Conservation (phyloP, 1,284 basidiomycete genomes). For the Irpex sp. region DNA sequence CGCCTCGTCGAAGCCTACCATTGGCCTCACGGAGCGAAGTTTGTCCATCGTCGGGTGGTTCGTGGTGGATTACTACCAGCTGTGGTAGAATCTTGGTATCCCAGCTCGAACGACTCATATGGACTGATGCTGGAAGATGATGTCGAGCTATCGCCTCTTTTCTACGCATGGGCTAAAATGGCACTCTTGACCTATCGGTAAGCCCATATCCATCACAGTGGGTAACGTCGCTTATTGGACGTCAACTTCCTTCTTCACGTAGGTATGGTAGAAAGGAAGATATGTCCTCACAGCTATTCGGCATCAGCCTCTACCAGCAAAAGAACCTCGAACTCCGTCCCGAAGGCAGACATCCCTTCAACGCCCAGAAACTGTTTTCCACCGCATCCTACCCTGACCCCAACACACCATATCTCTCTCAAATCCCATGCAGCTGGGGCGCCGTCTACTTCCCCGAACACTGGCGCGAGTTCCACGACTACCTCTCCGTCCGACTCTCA, state of each 20-base stretch:
- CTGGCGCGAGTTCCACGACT: slow-evolving; percentile 81
- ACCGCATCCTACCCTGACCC: slow-evolving; percentile 36
- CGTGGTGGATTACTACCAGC: slow-evolving; percentile 76
- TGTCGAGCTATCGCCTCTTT: slow-evolving; percentile 76
- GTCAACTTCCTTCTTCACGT: not conserved
- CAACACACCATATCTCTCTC: slow-evolving; percentile 73
- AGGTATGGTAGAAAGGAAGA: slow-evolving; percentile 53
- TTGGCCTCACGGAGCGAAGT: slow-evolving; percentile 60
- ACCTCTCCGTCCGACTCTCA: slow-evolving; percentile 64
- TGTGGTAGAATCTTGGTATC: slow-evolving; percentile 86
- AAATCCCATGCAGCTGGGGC: slow-evolving; percentile 88
- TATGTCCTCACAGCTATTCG: slow-evolving; percentile 52
- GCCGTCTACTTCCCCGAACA: slow-evolving; percentile 84
- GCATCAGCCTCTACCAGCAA: slow-evolving; percentile 81
- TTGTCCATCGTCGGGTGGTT: slow-evolving; percentile 66
- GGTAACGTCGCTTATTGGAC: not conserved
- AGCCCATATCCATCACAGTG: slow-evolving; percentile 9
- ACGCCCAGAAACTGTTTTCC: slow-evolving; percentile 57
- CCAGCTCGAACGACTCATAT: slow-evolving; percentile 66
- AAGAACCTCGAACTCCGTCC: slow-evolving; percentile 72
- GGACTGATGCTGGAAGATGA: slow-evolving; percentile 82
- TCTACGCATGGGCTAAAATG: slow-evolving; percentile 83
- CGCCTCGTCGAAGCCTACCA: slow-evolving; percentile 43
- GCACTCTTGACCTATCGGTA: slow-evolving; percentile 70
- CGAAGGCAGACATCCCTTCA: slow-evolving; percentile 64